Base-by-base conservation (phyloP, 129 eudicot species). In the Artemisia tridentata region DNA sequence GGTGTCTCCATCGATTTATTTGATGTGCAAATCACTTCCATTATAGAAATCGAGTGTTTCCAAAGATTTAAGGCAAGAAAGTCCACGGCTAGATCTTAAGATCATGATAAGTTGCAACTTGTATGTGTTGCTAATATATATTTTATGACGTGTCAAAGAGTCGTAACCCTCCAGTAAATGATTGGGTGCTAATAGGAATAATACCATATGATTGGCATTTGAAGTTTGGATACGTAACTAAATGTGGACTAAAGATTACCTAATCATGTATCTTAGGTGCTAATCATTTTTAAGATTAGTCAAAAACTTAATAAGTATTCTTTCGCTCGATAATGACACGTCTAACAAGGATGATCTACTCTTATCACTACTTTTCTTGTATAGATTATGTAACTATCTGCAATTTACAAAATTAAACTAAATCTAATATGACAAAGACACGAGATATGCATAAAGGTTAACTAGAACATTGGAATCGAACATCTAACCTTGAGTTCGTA, bases 201-300 rank as follows among this genome's bases (percentile, higher is more conserved):
- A 16, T 55, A 18, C 23, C 11, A 7, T 3, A 1, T 18, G 67
- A 23, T n/a, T 58, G 66, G 23, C 67, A 50, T 20, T 38, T 15
- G 9, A 53, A 23, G 57, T 58, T 71, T 72, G 59, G 76, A 59
- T 72, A 72, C 46, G 60, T 60, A 60, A 38, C 45, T 72, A 59
- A 47, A 60, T 47, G 76, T 59, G 13, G 68, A 68, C 76, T 21
- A 20, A 72, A 4, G 49, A 61, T 59, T 60, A 23, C 75, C 46
- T 45, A 57, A 7, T 6, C 45, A 45, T 12, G 18, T 59, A 63
- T 10, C 11, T 59, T 50, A 48, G 49, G 48, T 72, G 76, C 15
- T 47, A 64, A 72, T 72, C 68, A 60, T 72, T n/a, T 29, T 63
- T 63, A 60, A 11, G 76, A 46, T 58, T 45, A 55, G 64, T 54